These are phyloP conservation scores for Arctium minus DNA, from an alignment of 129 eudicot species.

Conservation along the genomic window DNA sequence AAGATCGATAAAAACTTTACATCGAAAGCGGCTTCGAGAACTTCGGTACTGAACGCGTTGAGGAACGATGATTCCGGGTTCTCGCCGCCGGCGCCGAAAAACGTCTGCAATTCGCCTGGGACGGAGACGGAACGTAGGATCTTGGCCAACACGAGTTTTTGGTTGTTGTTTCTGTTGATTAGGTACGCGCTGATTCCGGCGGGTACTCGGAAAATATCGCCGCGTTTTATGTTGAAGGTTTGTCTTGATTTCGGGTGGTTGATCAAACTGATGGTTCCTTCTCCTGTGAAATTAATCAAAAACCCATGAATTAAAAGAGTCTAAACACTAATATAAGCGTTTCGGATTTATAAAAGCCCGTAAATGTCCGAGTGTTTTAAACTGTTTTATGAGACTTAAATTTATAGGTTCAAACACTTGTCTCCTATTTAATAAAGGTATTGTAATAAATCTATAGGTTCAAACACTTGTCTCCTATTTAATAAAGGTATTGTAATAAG, in stretches of 20 bases:
- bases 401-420: no score
- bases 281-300: constrained; percentile 30
- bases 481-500: no score
- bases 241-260: constrained; percentile 31
- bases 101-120: constrained; percentile 57
- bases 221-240: constrained; percentile 49
- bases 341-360: no score
- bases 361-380: no score
- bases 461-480: no score
- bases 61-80: constrained; percentile 61
- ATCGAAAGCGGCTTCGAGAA: constrained; percentile 69
- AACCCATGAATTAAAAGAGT: background rate
- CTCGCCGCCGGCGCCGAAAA: constrained; percentile 54
- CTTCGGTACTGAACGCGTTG: constrained; percentile 55
- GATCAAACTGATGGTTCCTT: constrained; percentile 48
- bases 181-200: constrained; percentile 56
- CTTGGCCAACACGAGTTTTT: constrained; percentile 53
- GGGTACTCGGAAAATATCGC: constrained; percentile 51
- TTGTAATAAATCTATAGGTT: no score
- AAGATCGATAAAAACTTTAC: constrained; percentile 11
- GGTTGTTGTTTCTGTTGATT: constrained; percentile 46
- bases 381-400: no score
- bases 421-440: no score
- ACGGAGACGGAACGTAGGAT: constrained; percentile 50
- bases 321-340: no score